Percentiles rank a stretch among this genome's conserved stretches.
Evolutionary conservation across 495 filamentous ascomycete species (phyloP).

Genomic region (Annulohypoxylon bovei): DNA sequence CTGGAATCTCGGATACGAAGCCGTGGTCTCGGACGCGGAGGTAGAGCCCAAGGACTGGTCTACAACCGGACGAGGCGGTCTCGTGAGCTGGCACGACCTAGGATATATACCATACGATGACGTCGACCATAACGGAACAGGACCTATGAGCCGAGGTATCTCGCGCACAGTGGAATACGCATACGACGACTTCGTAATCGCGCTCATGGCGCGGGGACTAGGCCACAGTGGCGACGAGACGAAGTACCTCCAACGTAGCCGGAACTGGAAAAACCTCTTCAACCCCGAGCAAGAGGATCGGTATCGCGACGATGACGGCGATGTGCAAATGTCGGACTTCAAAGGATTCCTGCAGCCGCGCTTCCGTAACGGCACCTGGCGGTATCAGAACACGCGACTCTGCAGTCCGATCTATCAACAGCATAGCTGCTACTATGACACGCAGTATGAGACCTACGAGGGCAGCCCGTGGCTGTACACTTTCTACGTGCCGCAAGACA

Average conservation of each 20-base stretch:
- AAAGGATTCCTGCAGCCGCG: slow-evolving; percentile 75
- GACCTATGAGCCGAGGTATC: slow-evolving; percentile 68
- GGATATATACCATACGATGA: slow-evolving; percentile 72
- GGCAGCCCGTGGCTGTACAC: slow-evolving; percentile 75
- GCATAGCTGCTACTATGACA: slow-evolving; percentile 63
- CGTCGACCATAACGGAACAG: slow-evolving; percentile 66
- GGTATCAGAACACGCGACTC: slow-evolving; percentile 71
- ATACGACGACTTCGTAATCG: slow-evolving; percentile 74
- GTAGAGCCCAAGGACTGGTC: slow-evolving; percentile 72
- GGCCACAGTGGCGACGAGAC: slow-evolving; percentile 58
- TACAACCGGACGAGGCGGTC: slow-evolving; percentile 70
- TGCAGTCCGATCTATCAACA: slow-evolving; percentile 63
- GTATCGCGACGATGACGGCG: slow-evolving; percentile 39
- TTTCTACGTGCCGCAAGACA: slow-evolving; percentile 78
- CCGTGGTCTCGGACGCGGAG: slow-evolving; percentile 76
- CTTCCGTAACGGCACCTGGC: slow-evolving; percentile 69
- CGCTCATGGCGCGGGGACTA: slow-evolving; percentile 63
- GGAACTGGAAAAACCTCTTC: slow-evolving; percentile 67
- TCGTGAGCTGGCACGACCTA: slow-evolving; percentile 67
- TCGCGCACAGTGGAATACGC: slow-evolving; percentile 77
- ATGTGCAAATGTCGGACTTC: slow-evolving; percentile 56
- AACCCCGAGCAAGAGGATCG: slow-evolving; percentile 54
- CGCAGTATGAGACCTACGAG: slow-evolving; percentile 75
- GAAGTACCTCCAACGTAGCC: slow-evolving; percentile 67
- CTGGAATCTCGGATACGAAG: slow-evolving; percentile 74